These are phyloP conservation scores for Saccharum spontaneum DNA, from an alignment of 176 grass and related monocot genomes.

Conservation along the genomic window DNA sequence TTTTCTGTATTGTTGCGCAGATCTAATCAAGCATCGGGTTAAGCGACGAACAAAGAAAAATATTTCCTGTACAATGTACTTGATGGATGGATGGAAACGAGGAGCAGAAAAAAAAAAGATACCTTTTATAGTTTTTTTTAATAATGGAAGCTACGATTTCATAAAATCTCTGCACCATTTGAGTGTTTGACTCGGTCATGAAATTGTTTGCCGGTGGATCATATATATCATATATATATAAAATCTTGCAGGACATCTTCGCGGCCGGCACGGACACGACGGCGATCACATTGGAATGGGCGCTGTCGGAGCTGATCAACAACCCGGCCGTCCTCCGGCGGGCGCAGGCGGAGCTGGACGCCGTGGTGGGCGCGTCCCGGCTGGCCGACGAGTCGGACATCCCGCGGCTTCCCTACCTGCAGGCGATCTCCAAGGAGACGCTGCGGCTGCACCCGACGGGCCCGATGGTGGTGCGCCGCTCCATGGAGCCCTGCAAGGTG, in stretches of 20 bases:
- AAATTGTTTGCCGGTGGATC: too few relatives aligned
- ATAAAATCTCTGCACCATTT: too few relatives aligned
- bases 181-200: too few relatives aligned
- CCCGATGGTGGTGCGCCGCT: conserved; percentile 44
- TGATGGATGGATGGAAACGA: too few relatives aligned
- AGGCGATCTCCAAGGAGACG: conserved; percentile 64
- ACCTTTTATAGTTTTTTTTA: too few relatives aligned
- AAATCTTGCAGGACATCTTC: conserved; percentile 55
- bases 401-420: conserved; percentile 61
- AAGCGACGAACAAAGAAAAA: too few relatives aligned
- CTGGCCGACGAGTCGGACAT: conserved; percentile 56
- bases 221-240: too few relatives aligned
- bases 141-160: too few relatives aligned
- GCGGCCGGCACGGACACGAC: conserved; percentile 68
- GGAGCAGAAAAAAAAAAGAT: too few relatives aligned
- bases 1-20: too few relatives aligned
- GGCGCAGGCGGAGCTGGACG: conserved; percentile 46
- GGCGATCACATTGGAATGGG: conserved; percentile 67
- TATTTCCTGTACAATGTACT: too few relatives aligned
- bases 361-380: conserved; percentile 44
- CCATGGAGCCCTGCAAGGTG: conserved; percentile 33
- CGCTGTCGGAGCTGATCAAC: conserved; percentile 66
- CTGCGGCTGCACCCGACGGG: conserved; percentile 62
- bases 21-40: too few relatives aligned
- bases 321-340: conserved; percentile 41